These are phyloP conservation scores for Pisolithus microcarpus DNA, from an alignment of 768 basidiomycete species.

Conservation along the genomic window DNA sequence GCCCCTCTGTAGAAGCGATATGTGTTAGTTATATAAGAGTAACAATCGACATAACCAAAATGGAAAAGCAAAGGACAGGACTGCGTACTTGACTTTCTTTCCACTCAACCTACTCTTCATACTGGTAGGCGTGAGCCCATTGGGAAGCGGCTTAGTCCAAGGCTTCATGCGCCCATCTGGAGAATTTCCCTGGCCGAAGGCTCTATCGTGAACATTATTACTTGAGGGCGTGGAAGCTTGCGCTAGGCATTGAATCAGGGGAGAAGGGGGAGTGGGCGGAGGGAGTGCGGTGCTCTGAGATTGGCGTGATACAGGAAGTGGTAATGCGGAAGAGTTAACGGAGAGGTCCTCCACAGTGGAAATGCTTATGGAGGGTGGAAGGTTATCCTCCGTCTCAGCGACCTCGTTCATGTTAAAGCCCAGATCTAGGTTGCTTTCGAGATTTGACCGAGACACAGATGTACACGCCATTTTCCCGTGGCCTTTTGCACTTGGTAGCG, in stretches of 20 bases:
- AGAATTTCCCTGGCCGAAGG: slow-evolving; percentile 5
- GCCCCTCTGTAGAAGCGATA: slow-evolving; percentile 44
- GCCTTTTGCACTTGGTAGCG: neutral
- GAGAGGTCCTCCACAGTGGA: no score
- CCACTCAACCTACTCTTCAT: slow-evolving; percentile 57
- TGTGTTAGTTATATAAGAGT: slow-evolving; percentile 7
- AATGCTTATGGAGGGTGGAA: no score
- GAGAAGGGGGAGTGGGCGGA: slow-evolving; percentile 1
- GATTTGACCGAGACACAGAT: neutral
- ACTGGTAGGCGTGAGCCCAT: slow-evolving; percentile 47
- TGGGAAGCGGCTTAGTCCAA: slow-evolving; percentile 40
- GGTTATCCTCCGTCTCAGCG: no score
- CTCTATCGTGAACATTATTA: slow-evolving; percentile 43
- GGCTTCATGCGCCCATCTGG: slow-evolving; percentile 8
- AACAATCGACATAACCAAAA: neutral
- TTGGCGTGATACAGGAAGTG: neutral
- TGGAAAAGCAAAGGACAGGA: neutral
- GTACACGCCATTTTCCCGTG: neutral
- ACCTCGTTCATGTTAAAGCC: no score
- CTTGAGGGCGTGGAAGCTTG: slow-evolving; percentile 65
- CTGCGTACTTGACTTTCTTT: slow-evolving; percentile 64
- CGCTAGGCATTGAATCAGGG: slow-evolving; percentile 35
- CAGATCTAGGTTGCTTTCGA: no score
- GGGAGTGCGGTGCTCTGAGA: slow-evolving; percentile 3
- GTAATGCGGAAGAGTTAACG: no score